A percentile compares a stretch with the other conserved stretches of the same genome.
These are phyloP conservation scores for Wickerhamiella brachini DNA, from an alignment of 805 yeast genomes.

Conservation along the genomic window DNA sequence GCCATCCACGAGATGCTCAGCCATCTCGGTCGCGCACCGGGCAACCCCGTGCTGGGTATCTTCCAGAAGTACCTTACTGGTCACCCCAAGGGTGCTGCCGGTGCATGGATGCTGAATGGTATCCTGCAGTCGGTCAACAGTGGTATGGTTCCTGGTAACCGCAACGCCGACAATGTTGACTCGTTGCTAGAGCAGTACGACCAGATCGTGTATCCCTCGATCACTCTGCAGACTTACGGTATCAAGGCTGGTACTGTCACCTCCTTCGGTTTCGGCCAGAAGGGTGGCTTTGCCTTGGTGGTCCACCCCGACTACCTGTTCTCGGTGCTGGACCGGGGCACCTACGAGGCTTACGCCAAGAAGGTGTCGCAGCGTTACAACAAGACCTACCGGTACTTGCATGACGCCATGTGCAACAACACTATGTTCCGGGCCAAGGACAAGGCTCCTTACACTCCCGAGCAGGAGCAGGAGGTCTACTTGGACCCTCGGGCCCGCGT, in stretches of 20 bases:
- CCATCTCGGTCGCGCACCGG: slow-evolving; percentile 92
- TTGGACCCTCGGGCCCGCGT: slow-evolving; percentile 90
- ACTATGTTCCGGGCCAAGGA: slow-evolving; percentile 86
- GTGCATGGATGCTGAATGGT: slow-evolving; percentile 99
- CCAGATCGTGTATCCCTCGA: slow-evolving; percentile 86
- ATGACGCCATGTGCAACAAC: slow-evolving; percentile 84
- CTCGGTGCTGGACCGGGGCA: slow-evolving; percentile 59
- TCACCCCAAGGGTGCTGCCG: slow-evolving; percentile 99
- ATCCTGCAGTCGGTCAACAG: slow-evolving; percentile 82
- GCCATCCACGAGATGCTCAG: slow-evolving; percentile 85
- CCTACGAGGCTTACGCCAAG: slow-evolving; percentile 55
- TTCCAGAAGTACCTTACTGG: slow-evolving; percentile 99
- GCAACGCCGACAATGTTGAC: slow-evolving; percentile 96
- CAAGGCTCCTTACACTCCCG: slow-evolving; percentile 82
- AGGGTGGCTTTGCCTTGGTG: slow-evolving; percentile 92
- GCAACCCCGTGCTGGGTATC: slow-evolving; percentile 94
- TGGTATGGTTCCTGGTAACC: slow-evolving; percentile 96
- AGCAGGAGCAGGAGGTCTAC: slow-evolving; percentile 79
- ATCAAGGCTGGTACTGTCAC: slow-evolving; percentile 94
- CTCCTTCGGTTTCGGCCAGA: slow-evolving; percentile 98
- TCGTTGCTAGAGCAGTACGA: slow-evolving; percentile 67
- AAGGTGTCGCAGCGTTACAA: slow-evolving; percentile 74
- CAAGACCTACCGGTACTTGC: slow-evolving; percentile 87
- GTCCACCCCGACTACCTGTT: slow-evolving; percentile 88
- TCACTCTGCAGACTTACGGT: slow-evolving; percentile 89